Evolutionary conservation across 768 basidiomycete genomes (phyloP).

Genomic region (Lactarius quietus): DNA sequence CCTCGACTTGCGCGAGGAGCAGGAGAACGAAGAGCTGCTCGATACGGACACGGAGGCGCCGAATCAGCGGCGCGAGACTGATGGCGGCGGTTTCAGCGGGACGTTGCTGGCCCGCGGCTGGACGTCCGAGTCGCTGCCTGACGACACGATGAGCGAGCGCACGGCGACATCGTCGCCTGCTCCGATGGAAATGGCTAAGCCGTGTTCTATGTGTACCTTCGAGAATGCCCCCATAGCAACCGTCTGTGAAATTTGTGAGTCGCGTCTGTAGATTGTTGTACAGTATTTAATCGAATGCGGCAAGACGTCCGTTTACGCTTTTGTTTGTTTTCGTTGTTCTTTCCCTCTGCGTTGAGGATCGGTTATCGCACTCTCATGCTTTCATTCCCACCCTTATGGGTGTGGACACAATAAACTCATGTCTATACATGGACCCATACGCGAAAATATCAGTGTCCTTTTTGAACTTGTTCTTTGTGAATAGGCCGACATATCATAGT

Average conservation of each 20-base stretch:
- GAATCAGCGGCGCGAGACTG: conserved; percentile 45
- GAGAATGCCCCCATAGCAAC: conserved; percentile 20
- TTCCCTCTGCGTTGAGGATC: neutral
- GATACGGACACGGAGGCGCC: conserved; percentile 42
- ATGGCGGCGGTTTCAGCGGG: conserved; percentile 69
- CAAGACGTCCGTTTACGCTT: neutral
- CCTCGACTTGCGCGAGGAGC: conserved; percentile 61
- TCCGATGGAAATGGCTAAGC: conserved; percentile 16
- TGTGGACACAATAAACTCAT: neutral
- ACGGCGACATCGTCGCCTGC: conserved; percentile 22
- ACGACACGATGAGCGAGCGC: conserved; percentile 25
- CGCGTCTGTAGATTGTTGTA: conserved; percentile 26
- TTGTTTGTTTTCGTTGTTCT: neutral
- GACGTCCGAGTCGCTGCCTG: conserved; percentile 32
- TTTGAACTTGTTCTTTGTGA: neutral
- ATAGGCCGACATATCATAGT: neutral
- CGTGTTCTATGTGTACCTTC: conserved; percentile 25
- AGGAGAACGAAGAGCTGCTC: conserved; percentile 54
- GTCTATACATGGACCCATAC: neutral
- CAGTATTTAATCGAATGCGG: neutral
- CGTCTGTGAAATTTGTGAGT: conserved; percentile 34
- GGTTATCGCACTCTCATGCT: neutral
- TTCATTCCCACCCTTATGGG: neutral
- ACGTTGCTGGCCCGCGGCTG: conserved; percentile 55
- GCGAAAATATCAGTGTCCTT: neutral